Evolutionary conservation across 352 stramenopile species (phyloP).

Genomic region (Phytophthora vignae): DNA sequence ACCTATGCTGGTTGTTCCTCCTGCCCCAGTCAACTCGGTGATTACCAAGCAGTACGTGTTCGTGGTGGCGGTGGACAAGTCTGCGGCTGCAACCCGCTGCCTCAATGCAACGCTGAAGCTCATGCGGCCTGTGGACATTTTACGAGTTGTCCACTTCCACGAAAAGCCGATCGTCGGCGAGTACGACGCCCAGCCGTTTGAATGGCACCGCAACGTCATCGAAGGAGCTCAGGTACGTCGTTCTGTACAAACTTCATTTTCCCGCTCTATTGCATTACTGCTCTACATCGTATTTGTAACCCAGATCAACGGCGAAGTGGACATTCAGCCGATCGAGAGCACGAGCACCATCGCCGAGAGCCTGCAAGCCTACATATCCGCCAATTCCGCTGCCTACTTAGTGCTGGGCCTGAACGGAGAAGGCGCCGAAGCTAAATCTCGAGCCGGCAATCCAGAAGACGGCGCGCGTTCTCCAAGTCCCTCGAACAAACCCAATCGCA

Average conservation of each 20-base stretch:
- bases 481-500: conserved; percentile 2
- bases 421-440: conserved; percentile 7
- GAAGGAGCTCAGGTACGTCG: conserved; percentile 28
- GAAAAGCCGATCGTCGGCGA: conserved; percentile 48
- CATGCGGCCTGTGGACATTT: conserved; percentile 48
- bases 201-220: conserved; percentile 45
- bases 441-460: neutral
- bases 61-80: conserved; percentile 63
- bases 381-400: conserved; percentile 53
- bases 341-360: conserved; percentile 58
- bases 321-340: conserved; percentile 49
- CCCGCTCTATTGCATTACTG: neutral
- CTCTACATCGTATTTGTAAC: neutral
- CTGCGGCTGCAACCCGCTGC: conserved; percentile 31
- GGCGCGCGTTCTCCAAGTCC: neutral
- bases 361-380: conserved; percentile 57
- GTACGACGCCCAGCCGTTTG: conserved; percentile 45
- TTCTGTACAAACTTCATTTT: neutral
- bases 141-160: conserved; percentile 74
- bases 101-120: conserved; percentile 66
- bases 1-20: conserved; percentile 53
- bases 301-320: conserved; percentile 44
- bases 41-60: conserved; percentile 54
- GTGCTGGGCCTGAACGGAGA: conserved; percentile 52
- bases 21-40: conserved; percentile 57